These are phyloP conservation scores for Tetragonia tetragonoides DNA, from an alignment of 148 eudicot species.

Conservation along the genomic window DNA sequence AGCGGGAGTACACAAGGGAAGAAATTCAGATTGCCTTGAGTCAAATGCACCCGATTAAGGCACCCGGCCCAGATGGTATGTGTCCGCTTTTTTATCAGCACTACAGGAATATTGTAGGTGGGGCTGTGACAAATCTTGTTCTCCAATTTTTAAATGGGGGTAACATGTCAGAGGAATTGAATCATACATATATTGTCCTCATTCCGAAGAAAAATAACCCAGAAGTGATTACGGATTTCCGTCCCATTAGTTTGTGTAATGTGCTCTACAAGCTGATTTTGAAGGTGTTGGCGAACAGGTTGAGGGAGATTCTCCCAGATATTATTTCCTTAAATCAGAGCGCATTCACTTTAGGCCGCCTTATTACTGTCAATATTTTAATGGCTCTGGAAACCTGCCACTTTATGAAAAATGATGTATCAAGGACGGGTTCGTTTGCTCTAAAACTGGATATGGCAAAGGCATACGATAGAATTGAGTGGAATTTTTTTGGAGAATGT, in stretches of 20 bases:
- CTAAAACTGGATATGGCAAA: not conserved
- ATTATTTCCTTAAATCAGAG: too few species aligned
- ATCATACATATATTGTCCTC: not conserved
- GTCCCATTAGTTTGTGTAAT: too few species aligned
- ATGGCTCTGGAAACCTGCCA: not conserved
- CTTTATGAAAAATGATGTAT: not conserved
- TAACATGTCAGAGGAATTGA: not conserved
- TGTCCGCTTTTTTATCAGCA: not conserved
- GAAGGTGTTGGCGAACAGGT: too few species aligned
- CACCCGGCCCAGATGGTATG: not conserved
- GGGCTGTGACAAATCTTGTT: not conserved
- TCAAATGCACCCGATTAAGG: not conserved
- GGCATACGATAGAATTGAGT: not conserved
- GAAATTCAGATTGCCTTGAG: not conserved
- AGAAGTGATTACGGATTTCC: too few species aligned
- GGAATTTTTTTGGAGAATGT: too few species aligned
- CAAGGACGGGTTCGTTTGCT: not conserved
- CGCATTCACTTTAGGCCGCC: too few species aligned
- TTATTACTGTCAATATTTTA: too few species aligned
- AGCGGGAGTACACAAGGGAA: too few species aligned
- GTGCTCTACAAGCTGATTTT: too few species aligned
- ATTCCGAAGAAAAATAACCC: not conserved
- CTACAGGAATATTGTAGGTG: not conserved
- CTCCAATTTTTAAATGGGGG: not conserved
- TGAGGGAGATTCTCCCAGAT: too few species aligned